Base-by-base conservation (phyloP, 2,329 filamentous ascomycete genomes). In the Colletotrichum spaethianum region DNA sequence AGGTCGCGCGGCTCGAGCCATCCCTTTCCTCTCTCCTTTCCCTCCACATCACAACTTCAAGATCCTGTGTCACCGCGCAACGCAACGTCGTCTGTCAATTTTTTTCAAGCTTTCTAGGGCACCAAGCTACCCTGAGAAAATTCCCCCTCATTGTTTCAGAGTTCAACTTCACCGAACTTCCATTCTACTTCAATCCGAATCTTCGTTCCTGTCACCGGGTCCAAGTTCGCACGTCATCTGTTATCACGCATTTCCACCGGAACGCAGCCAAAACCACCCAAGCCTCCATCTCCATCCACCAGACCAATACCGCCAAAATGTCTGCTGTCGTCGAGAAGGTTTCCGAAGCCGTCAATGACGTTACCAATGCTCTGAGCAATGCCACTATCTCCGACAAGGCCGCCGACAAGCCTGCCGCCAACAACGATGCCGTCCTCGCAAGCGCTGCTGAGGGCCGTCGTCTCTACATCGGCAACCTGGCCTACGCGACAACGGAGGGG, bases 381-480 rank as follows among this genome's bases (percentile, higher is more conserved):
- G 91, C 91, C 82, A 89, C 90, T 85, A 90, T 93, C 86, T 87
- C 90, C 81, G 83, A 83, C 80, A 87, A 87, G 84, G 78, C 80
- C 75, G 77, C 82, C 77, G 84, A 85, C 79, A 82, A 83, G 81
- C 78, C 82, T 79, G 82, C 82, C 81, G 83, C 92, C 80, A 90
- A 93, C 86, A 93, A 94, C 83, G 95, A 98, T 85, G 95, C 95
- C 85, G 95, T 96, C 83, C 93, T 96, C 85, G 94, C 95, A 87
- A 98, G 95, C 88, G 96, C 96, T 86, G 95, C 96, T 86, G 96
- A 99, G 90, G 96, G 96, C 86, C 94, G 96, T 89, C 94, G 96
- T 89, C 93, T 99, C 82, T 99, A 99, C 89, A 98, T 99, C 89
- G 96, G 96, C 90, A 99, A 99, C 91, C 94, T 99, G 92, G 96